A percentile compares a stretch with the other conserved stretches of the same genome.
Conservation (phyloP, 2,329 filamentous ascomycete species). For the Berkeleyomyces basicola region DNA sequence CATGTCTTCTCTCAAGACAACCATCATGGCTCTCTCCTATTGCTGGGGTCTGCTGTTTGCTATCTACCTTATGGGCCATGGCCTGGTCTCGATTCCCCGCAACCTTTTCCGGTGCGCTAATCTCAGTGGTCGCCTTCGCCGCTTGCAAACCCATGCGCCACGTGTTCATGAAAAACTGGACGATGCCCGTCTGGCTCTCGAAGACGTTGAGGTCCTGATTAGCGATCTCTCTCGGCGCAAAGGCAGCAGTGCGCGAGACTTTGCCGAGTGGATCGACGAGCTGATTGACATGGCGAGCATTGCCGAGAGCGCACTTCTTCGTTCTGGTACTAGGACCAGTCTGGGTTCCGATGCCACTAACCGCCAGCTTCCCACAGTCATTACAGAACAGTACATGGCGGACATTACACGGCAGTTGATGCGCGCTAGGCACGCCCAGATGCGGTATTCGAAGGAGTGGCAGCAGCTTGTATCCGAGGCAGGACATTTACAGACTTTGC, state of each 20-base stretch:
- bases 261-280: slow-evolving; percentile 93
- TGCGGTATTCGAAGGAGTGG: slow-evolving; percentile 77
- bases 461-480: slow-evolving; percentile 59
- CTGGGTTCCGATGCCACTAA: slow-evolving; percentile 26
- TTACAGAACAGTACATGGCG: slow-evolving; percentile 85
- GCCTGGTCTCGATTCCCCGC: slow-evolving; percentile 77
- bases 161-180: slow-evolving; percentile 74
- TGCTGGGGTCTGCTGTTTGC: slow-evolving; percentile 82
- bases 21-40: slow-evolving; percentile 88
- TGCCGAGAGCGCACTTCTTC: slow-evolving; percentile 40
- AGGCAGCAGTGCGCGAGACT: slow-evolving; percentile 50
- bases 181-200: slow-evolving; percentile 63
- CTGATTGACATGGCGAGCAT: slow-evolving; percentile 60
- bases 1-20: slow-evolving; percentile 56
- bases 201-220: slow-evolving; percentile 69
- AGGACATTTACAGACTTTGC: slow-evolving; percentile 57
- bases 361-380: slow-evolving; percentile 53
- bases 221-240: slow-evolving; percentile 65
- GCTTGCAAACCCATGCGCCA: slow-evolving; percentile 64
- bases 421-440: slow-evolving; percentile 66
- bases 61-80: slow-evolving; percentile 96
- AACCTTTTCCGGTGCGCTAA: slow-evolving; percentile 65
- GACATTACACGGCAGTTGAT: slow-evolving; percentile 71
- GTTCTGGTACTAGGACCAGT: not conserved
- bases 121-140: slow-evolving; percentile 54